A percentile compares a stretch with the other conserved stretches of the same genome.
Evolutionary conservation across 2,329 filamentous ascomycete genomes (phyloP).

Genomic region (Neopestalotiopsis sp.): DNA sequence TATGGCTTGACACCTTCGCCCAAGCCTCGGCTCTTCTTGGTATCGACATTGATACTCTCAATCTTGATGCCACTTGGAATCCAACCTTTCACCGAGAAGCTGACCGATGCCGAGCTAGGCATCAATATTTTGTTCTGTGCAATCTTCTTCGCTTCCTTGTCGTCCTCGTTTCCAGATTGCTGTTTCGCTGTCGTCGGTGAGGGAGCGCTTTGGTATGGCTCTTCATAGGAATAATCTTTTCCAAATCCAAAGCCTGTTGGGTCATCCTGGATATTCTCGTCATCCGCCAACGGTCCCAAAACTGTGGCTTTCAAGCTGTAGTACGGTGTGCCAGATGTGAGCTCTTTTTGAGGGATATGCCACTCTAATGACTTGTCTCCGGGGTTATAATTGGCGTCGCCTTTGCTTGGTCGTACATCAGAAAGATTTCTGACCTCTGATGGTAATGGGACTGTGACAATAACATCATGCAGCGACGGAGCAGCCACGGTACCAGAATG

Average conservation of each 20-base stretch:
- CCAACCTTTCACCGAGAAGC: constrained; percentile 74
- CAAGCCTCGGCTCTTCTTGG: constrained; percentile 83
- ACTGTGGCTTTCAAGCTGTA: constrained; percentile 83
- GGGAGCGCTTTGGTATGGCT: constrained; percentile 58
- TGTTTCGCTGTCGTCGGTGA: constrained; percentile 38
- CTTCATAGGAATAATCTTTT: constrained; percentile 58
- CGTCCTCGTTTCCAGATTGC: constrained; percentile 38
- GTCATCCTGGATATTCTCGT: constrained; percentile 50
- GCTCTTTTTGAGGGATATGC: constrained; percentile 80
- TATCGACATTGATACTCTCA: constrained; percentile 70
- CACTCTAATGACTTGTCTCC: constrained; percentile 79
- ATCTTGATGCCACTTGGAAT: constrained; percentile 70
- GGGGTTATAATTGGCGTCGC: constrained; percentile 82
- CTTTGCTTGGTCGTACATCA: constrained; percentile 79
- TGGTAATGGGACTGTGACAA: constrained; percentile 80
- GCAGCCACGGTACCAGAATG: constrained; percentile 60
- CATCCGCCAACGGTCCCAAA: constrained; percentile 64
- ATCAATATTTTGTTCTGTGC: constrained; percentile 78
- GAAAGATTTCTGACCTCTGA: constrained; percentile 79
- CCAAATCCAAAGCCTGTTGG: constrained; percentile 57
- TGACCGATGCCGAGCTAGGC: constrained; percentile 78
- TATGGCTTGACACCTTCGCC: constrained; percentile 92
- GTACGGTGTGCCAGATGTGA: constrained; percentile 67
- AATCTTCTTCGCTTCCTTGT: constrained; percentile 59
- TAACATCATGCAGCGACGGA: constrained; percentile 75